Percentiles rank a stretch among this genome's conserved stretches.
phyloP scores from a whole-genome alignment of 345 rosid species.

The Euclidium syriacum region DNA sequence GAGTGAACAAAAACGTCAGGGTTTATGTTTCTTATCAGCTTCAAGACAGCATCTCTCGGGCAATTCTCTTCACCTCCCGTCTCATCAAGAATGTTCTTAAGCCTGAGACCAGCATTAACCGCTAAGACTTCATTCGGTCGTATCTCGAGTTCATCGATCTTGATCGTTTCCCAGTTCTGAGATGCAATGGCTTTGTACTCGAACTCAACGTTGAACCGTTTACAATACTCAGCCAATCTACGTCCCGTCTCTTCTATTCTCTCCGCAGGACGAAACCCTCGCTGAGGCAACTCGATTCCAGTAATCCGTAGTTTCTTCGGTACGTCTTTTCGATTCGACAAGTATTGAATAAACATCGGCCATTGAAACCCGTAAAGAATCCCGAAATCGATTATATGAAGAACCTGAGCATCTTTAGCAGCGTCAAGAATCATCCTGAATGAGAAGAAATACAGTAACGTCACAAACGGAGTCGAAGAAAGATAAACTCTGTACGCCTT shows the following conservation, averaged over 20 bases:
- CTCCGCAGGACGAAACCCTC: slow-evolving; percentile 63
- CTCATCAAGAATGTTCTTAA: slow-evolving; percentile 57
- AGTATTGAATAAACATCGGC: slow-evolving; percentile 68
- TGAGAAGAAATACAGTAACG: slow-evolving; percentile 49
- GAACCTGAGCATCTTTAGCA: slow-evolving; percentile 44
- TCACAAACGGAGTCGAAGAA: slow-evolving; percentile 53
- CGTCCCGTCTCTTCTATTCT: slow-evolving; percentile 66
- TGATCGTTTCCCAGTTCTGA: slow-evolving; percentile 62
- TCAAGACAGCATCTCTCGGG: slow-evolving; percentile 53
- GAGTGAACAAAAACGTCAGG: slow-evolving; percentile 46
- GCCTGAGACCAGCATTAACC: slow-evolving; percentile 46
- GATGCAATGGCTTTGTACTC: slow-evolving; percentile 60
- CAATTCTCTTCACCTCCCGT: slow-evolving; percentile 41
- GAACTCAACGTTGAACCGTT: slow-evolving; percentile 66
- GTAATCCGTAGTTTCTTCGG: slow-evolving; percentile 72
- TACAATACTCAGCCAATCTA: slow-evolving; percentile 57
- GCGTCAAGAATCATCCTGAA: slow-evolving; percentile 37
- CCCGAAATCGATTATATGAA: slow-evolving; percentile 82
- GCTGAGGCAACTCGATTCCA: slow-evolving; percentile 78
- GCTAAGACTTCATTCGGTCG: slow-evolving; percentile 47
- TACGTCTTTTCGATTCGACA: slow-evolving; percentile 38
- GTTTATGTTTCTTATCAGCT: slow-evolving; percentile 50
- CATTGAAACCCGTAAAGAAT: slow-evolving; percentile 77
- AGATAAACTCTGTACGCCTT: slow-evolving; percentile 56
- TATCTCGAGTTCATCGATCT: slow-evolving; percentile 52